phyloP scores from a whole-genome alignment of 2,329 filamentous ascomycete species.

The Dothideomycetidae sp. region DNA sequence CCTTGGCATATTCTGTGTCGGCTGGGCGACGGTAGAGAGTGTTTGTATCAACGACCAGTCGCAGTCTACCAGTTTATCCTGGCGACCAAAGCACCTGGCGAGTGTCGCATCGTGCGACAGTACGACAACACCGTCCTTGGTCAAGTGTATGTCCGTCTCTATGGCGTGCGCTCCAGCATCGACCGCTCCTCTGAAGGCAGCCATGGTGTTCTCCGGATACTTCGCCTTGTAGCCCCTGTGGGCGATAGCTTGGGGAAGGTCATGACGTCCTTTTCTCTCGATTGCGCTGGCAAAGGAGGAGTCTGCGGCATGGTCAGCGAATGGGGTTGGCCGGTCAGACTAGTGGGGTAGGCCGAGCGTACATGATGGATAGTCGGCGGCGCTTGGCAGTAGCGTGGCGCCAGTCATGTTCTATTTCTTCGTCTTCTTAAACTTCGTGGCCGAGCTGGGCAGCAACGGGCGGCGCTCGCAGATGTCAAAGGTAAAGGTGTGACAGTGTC shows the following conservation, averaged over 20 bases:
- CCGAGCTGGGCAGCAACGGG: conserved; percentile 12
- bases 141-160: conserved; percentile 78
- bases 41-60: conserved; percentile 60
- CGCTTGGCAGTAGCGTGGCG: conserved; percentile 3
- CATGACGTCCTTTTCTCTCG: conserved; percentile 6
- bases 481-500: conserved; percentile 3
- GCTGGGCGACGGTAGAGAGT: conserved; percentile 51
- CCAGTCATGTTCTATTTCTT: conserved; percentile 13
- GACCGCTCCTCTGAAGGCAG: conserved; percentile 60
- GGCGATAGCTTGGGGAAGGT: conserved; percentile 54
- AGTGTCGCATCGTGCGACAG: conserved; percentile 55
- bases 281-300: conserved; percentile 6
- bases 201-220: conserved; percentile 77
- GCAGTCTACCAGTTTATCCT: conserved; percentile 58
- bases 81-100: conserved; percentile 67
- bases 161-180: conserved; percentile 63
- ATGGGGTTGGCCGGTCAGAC: not conserved
- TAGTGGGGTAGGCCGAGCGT: not conserved
- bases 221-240: conserved; percentile 66
- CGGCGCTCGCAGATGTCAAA: conserved; percentile 6
- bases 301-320: conserved; percentile 7
- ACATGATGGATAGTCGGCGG: conserved; percentile 8
- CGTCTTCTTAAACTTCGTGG: too few relatives aligned
- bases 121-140: conserved; percentile 70
- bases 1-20: conserved; percentile 57